Evolutionary conservation across 2,329 filamentous ascomycete genomes (phyloP).

Genomic region (Fusarium compactum): DNA sequence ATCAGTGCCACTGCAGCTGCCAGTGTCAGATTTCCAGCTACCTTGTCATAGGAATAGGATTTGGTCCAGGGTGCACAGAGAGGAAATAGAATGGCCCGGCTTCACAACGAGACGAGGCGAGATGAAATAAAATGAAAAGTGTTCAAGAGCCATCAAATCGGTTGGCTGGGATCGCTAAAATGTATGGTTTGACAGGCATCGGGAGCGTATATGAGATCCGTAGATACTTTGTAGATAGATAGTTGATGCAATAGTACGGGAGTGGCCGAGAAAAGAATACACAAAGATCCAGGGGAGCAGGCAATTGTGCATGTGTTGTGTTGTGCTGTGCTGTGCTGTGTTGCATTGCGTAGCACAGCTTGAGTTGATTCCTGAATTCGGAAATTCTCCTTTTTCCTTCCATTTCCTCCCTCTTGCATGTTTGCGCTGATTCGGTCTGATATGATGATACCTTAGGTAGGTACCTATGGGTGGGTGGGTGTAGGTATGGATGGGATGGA

Average conservation of each 20-base stretch:
- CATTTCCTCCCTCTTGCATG: conserved; percentile 1
- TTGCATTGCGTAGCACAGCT: conserved; percentile 39
- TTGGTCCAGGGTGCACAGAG: conserved; percentile 19
- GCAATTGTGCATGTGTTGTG: conserved; percentile 21
- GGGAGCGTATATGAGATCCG: conserved; percentile 30
- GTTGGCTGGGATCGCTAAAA: conserved; percentile 1
- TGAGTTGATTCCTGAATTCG: conserved; percentile 35
- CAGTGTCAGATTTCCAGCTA: conserved; percentile 24
- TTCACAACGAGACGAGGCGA: neutral
- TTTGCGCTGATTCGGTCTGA: conserved; percentile 10
- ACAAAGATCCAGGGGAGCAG: conserved; percentile 34
- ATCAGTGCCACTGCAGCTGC: neutral
- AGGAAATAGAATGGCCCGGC: neutral
- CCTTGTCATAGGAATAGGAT: neutral
- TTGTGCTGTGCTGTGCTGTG: no score
- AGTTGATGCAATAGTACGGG: conserved; percentile 38
- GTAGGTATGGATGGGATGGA: neutral
- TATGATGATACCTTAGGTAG: neutral
- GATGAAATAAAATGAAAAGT: conserved; percentile 7
- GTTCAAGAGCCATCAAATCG: conserved; percentile 16
- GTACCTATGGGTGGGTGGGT: neutral
- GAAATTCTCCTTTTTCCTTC: conserved; percentile 24
- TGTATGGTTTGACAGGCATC: conserved; percentile 16
- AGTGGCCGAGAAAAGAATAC: conserved; percentile 40
- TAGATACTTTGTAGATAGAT: neutral